Evolutionary conservation across 306 rosid species (phyloP).

Genomic region (Quercus agrifolia): DNA sequence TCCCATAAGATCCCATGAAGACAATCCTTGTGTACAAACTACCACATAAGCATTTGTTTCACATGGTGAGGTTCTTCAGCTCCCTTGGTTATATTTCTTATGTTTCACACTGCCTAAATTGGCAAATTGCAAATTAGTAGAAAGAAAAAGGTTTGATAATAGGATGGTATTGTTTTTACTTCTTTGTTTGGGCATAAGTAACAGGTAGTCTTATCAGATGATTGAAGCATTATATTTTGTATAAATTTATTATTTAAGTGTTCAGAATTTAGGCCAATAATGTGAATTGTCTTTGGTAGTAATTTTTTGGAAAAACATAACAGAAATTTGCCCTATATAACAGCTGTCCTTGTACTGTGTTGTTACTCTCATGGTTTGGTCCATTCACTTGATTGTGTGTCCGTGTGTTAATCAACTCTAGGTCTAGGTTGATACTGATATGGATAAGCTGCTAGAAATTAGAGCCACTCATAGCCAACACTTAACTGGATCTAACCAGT

Average conservation of each 20-base stretch:
- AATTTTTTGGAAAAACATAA: too few relatives aligned
- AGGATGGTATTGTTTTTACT: neutral
- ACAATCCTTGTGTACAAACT: neutral
- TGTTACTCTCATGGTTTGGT: too few relatives aligned
- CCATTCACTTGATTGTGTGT: too few relatives aligned
- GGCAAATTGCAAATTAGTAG: neutral
- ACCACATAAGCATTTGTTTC: neutral
- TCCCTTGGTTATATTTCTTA: neutral
- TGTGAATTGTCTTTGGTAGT: neutral
- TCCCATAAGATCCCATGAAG: neutral
- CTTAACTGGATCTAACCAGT: too few relatives aligned
- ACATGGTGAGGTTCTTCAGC: neutral
- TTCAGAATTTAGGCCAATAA: neutral
- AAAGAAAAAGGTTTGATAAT: neutral
- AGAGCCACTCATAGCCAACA: too few relatives aligned
- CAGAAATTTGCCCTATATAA: too few relatives aligned
- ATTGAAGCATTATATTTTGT: neutral
- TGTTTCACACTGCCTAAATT: neutral
- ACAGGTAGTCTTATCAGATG: neutral
- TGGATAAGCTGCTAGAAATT: too few relatives aligned
- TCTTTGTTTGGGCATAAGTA: neutral
- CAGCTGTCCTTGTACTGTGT: too few relatives aligned
- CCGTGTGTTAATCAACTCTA: too few relatives aligned
- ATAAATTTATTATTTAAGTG: neutral
- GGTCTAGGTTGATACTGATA: too few relatives aligned